Evolutionary conservation across 2,329 filamentous ascomycete species (phyloP).

Genomic region (Ophiostoma ips): DNA sequence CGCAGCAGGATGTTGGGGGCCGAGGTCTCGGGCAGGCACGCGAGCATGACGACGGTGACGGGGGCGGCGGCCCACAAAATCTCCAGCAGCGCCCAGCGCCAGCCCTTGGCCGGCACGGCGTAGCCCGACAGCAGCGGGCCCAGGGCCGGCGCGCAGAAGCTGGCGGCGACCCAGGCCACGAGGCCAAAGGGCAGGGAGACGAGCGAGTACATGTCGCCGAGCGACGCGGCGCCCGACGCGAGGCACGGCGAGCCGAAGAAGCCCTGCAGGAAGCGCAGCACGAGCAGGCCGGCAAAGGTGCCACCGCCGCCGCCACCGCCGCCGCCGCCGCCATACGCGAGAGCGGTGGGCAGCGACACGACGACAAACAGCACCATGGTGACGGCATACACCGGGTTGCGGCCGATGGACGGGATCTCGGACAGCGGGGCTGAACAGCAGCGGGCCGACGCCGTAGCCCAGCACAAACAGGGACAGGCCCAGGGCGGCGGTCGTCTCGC

Average conservation of each 20-base stretch:
- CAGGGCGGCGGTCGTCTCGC: constrained; percentile 31
- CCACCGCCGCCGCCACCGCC: constrained; percentile 11
- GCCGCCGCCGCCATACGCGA: constrained; percentile 17
- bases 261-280: constrained; percentile 57
- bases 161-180: constrained; percentile 54
- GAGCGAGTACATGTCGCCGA: constrained; percentile 48
- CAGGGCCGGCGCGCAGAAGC: constrained; percentile 34
- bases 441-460: constrained; percentile 43
- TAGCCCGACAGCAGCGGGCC: constrained; percentile 36
- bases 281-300: constrained; percentile 44
- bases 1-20: constrained; percentile 36
- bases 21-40: constrained; percentile 25
- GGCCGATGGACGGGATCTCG: constrained; percentile 27
- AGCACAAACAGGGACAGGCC: constrained; percentile 41
- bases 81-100: constrained; percentile 23
- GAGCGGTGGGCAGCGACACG: constrained; percentile 28
- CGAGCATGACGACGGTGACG: constrained; percentile 29
- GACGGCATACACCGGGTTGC: constrained; percentile 13
- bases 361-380: constrained; percentile 13
- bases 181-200: constrained; percentile 56
- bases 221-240: constrained; percentile 48
- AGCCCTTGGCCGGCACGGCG: constrained; percentile 19
- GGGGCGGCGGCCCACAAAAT: constrained; percentile 16
- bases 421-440: constrained; percentile 39
- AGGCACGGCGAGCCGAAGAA: constrained; percentile 48